These are phyloP conservation scores for Persicaria maculosa DNA, from an alignment of 148 eudicot species.

Conservation along the genomic window DNA sequence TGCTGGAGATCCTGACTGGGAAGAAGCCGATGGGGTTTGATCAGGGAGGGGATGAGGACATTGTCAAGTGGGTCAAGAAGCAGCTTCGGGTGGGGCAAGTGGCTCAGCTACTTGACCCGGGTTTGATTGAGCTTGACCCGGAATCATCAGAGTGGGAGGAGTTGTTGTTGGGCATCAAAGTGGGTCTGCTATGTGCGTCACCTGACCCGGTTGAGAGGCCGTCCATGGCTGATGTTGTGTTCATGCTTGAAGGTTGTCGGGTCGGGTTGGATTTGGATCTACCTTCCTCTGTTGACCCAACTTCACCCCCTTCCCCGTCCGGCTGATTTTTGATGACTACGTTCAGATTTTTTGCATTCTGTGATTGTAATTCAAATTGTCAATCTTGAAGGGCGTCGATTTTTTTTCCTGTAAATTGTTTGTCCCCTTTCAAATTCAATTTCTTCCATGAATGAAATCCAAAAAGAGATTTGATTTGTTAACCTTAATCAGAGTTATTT, in stretches of 20 bases:
- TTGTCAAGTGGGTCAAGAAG: slow-evolving; percentile 74
- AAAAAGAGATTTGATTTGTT: neutral
- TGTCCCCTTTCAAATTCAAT: neutral
- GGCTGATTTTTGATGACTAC: neutral
- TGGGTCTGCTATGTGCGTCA: slow-evolving; percentile 60
- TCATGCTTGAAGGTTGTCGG: slow-evolving; percentile 77
- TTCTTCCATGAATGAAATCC: neutral
- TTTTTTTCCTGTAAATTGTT: neutral
- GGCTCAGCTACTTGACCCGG: slow-evolving; percentile 55
- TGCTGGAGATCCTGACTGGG: slow-evolving; percentile 62
- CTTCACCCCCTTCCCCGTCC: slow-evolving; percentile 43
- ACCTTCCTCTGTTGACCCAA: slow-evolving; percentile 60
- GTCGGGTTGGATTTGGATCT: slow-evolving; percentile 62
- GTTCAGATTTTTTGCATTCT: neutral
- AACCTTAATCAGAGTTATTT: no score
- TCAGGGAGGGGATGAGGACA: slow-evolving; percentile 43
- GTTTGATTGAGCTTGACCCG: slow-evolving; percentile 69
- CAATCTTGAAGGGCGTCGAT: neutral
- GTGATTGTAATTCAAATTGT: slow-evolving; percentile 3
- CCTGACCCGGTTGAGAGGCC: slow-evolving; percentile 56
- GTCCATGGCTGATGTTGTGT: slow-evolving; percentile 50
- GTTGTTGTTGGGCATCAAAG: slow-evolving; percentile 64
- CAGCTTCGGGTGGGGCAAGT: slow-evolving; percentile 60
- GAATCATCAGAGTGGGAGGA: slow-evolving; percentile 88
- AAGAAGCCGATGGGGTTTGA: slow-evolving; percentile 61